Evolutionary conservation across 208 protist genomes (phyloP).

Genomic region (Leishmania amazonensis): DNA sequence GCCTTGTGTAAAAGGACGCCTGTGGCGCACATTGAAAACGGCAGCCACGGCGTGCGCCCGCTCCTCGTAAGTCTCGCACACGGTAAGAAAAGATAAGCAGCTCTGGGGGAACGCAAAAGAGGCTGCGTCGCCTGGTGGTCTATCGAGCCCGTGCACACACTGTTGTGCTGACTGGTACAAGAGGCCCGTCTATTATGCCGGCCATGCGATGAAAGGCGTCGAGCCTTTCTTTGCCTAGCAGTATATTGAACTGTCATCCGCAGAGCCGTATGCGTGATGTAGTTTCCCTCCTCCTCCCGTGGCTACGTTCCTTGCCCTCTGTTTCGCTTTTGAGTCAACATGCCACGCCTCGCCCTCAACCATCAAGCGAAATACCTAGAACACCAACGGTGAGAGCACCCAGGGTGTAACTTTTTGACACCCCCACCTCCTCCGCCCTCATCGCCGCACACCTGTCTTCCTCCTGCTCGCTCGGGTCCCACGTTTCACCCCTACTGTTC

Average conservation of each 20-base stretch:
- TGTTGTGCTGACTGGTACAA: not conserved
- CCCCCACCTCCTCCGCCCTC: not conserved
- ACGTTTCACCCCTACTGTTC: not conserved
- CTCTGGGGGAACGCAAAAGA: not conserved
- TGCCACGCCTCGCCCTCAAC: not conserved
- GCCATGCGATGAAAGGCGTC: not conserved
- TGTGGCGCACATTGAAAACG: not conserved
- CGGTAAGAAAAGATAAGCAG: not conserved
- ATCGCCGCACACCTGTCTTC: not conserved
- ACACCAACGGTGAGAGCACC: not conserved
- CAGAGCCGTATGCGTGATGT: not conserved
- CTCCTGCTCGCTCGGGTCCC: not conserved
- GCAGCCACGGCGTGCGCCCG: not conserved
- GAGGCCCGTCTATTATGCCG: not conserved
- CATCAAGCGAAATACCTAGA: not conserved
- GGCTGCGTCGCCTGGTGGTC: not conserved
- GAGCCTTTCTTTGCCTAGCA: not conserved
- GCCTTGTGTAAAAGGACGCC: not conserved
- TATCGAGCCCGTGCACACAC: not conserved
- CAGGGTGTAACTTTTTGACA: not conserved
- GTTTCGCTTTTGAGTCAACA: not conserved
- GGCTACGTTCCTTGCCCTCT: not conserved
- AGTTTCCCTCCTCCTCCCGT: not conserved
- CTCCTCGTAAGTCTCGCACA: not conserved
- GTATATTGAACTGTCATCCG: not conserved